Base-by-base conservation (phyloP, 176 grass and related monocot species). In the Aegilops sharonensis region DNA sequence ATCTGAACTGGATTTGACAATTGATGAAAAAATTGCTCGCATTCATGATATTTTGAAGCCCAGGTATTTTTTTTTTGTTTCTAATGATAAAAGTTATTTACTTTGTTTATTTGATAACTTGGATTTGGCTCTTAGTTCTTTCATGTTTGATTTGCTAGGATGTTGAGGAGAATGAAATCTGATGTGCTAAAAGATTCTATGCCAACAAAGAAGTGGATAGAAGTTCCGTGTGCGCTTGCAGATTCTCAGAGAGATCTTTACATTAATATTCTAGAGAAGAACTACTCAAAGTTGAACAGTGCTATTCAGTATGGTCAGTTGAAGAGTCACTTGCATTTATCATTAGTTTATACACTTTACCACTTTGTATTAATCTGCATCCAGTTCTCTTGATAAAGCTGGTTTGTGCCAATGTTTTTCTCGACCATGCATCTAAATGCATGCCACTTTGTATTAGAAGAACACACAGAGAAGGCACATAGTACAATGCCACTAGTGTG, bases 201-300 rank as follows among this genome's bases (percentile, higher is more conserved):
- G 79, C 93, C 93, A 48, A 86, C 75, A 39, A 95, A 95, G 78
- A 92, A 92, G 40, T 92, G 93, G 93, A 88, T 95, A 17, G 90
- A 95, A 90, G 88, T 95, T 90, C 92, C 90, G 70, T 95, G 93
- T 57, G 74, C 93, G 17, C 64, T 95, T 61, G 81, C 93, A 40
- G 88, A 90, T 83, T 81, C 48, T 30, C 93, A 95, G 81, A 82
- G 90, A 78, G 90, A 95, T 79, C 90, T 95, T 47, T 92, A 95
- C 73, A 90, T 90, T 75, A 68, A 90, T 86, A 84, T 95, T 92
- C 76, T 92, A 43, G 88, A 95, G 83, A 92, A 92, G 79, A 95
- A 92, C 75, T 92, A 90, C 87, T 85, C 70, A 9, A 89, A 95
- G 72, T 77, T 95, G 73, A 92, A 92, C 9, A 82, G 85, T 30